Conservation (phyloP, 345 rosid species). For the Xanthoceras sorbifolium region DNA sequence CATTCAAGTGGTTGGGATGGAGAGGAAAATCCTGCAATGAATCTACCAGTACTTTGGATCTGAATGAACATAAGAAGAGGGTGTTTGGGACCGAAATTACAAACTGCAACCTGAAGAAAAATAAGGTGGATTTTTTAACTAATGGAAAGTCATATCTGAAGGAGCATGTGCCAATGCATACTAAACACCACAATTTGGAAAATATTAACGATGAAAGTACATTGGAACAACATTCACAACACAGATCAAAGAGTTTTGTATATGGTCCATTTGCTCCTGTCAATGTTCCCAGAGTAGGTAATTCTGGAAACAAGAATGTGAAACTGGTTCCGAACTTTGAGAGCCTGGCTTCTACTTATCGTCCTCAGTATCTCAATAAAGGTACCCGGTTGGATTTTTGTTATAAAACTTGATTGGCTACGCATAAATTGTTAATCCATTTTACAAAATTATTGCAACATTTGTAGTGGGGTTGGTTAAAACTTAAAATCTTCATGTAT, state of each 20-base stretch:
- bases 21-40: constrained; percentile 32
- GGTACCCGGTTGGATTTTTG: constrained; percentile 39
- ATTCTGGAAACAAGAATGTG: constrained; percentile 31
- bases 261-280: constrained; percentile 61
- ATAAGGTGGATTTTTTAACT: constrained; percentile 29
- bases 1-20: constrained; percentile 83
- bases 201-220: constrained; percentile 23
- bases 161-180: constrained; percentile 27
- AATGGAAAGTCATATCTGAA: constrained; percentile 33
- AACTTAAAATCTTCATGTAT: neutral
- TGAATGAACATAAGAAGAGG: constrained; percentile 54
- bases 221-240: constrained; percentile 30
- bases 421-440: neutral
- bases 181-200: constrained; percentile 26
- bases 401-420: neutral
- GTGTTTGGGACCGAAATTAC: constrained; percentile 64
- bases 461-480: neutral
- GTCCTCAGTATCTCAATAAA: constrained; percentile 64
- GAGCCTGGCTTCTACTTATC: constrained; percentile 48
- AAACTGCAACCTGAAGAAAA: constrained; percentile 50
- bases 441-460: neutral
- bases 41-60: constrained; percentile 25
- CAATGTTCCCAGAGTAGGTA: constrained; percentile 11
- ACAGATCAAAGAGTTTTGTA: constrained; percentile 40
- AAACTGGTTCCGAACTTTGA: constrained; percentile 45